These are phyloP conservation scores for Elsinoe batatas DNA, from an alignment of 2,329 filamentous ascomycete species.

Conservation along the genomic window DNA sequence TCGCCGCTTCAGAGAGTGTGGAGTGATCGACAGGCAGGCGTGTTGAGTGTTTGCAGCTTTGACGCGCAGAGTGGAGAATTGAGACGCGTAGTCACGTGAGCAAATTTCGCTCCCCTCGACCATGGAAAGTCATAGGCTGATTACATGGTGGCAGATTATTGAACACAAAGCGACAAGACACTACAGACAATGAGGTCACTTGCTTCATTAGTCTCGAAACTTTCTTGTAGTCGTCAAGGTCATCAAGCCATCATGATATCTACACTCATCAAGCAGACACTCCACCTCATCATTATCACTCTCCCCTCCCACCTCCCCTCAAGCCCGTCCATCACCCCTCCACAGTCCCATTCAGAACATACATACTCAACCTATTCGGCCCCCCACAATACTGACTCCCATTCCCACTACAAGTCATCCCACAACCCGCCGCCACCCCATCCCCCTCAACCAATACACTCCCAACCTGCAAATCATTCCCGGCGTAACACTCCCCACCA, in stretches of 20 bases:
- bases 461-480: constrained; percentile 17
- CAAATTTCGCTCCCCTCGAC: too few relatives aligned
- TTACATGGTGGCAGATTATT: too few relatives aligned
- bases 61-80: not conserved
- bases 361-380: constrained; percentile 21
- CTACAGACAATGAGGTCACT: too few relatives aligned
- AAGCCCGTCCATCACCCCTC: too few relatives aligned
- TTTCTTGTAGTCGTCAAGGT: too few relatives aligned
- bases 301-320: too few relatives aligned
- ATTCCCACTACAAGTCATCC: constrained; percentile 21
- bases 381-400: constrained; percentile 24
- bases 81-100: constrained; percentile 3
- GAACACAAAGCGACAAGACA: too few relatives aligned
- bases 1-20: not conserved
- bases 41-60: not conserved
- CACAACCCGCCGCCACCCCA: constrained; percentile 16
- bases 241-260: too few relatives aligned
- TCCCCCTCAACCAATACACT: not conserved
- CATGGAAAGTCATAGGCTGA: too few relatives aligned
- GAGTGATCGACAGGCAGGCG: constrained; percentile 3
- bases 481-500: constrained; percentile 29
- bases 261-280: too few relatives aligned
- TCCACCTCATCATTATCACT: too few relatives aligned
- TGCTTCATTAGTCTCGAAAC: too few relatives aligned
- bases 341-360: constrained; percentile 11